These are phyloP conservation scores for Sarocladiaceae sp. DNA, from an alignment of 2,329 filamentous ascomycete species.

Conservation along the genomic window DNA sequence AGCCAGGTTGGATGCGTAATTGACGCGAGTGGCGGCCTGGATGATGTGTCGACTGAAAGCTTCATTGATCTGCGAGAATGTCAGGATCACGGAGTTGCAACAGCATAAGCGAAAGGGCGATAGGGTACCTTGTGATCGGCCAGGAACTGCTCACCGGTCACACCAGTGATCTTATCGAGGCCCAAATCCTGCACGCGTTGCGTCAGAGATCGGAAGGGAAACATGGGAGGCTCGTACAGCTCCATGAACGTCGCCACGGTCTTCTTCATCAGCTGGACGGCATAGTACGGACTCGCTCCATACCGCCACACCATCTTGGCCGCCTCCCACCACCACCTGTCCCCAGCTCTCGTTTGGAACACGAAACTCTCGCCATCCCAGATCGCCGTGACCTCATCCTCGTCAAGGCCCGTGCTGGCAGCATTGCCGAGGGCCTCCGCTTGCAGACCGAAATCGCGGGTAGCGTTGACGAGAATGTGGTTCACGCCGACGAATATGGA, in stretches of 20 bases:
- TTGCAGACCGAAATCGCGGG: constrained; percentile 63
- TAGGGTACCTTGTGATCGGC: constrained; percentile 49
- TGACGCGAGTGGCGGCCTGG: constrained; percentile 86
- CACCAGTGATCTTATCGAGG: constrained; percentile 56
- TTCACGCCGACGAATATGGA: constrained; percentile 89
- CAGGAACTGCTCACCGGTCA: constrained; percentile 70
- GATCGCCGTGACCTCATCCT: constrained; percentile 60
- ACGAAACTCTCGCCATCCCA: constrained; percentile 80
- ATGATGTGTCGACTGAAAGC: constrained; percentile 74
- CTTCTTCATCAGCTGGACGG: constrained; percentile 63
- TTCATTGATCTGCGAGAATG: constrained; percentile 43
- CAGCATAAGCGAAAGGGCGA: too few relatives aligned
- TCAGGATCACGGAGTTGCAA: not conserved
- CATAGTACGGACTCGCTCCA: constrained; percentile 68
- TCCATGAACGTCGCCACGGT: constrained; percentile 68
- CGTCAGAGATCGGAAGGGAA: constrained; percentile 76
- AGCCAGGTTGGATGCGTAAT: constrained; percentile 87
- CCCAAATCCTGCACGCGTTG: constrained; percentile 61
- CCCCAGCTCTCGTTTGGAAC: constrained; percentile 53
- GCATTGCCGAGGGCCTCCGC: constrained; percentile 23
- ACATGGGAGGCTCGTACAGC: constrained; percentile 74
- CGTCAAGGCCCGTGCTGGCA: constrained; percentile 31
- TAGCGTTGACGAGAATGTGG: constrained; percentile 70
- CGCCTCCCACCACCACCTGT: constrained; percentile 70
- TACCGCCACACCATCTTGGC: constrained; percentile 81